Base-by-base conservation (phyloP, 371 early-diverging fungal genomes). In the Haplosporangium sp. region DNA sequence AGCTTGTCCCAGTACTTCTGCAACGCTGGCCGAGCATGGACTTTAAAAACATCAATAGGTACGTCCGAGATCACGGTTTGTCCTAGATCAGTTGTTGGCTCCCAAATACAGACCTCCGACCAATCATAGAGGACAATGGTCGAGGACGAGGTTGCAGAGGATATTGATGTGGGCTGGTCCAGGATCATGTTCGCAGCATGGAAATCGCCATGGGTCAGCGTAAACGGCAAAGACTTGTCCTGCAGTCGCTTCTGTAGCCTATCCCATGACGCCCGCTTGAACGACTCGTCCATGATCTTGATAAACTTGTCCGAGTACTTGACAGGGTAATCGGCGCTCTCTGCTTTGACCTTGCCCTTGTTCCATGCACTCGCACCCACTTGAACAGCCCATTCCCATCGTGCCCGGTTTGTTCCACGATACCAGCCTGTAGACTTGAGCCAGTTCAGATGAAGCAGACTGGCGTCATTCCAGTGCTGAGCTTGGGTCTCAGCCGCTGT, bases 11-110 rank as follows among this genome's bases (percentile, higher is more conserved):
- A 66, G 29, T 72, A 72, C 58, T 62, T 72, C n/a, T 41, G 21
- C 56, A 72, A 16, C 1, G 73, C 73, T 5, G 41, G 13, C 14
- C 62, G 66, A 11, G 66, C 73, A 29, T 72, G 73, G 13, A 55
- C 38, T 45, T 72, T 56, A 29, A 72, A 66, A 23, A 72, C 48
- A 6, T 56, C 47, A 14, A 61, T 51, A 7, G 65, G 40, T 8
- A 72, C 66, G 46, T 72, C 73, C 23, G 73, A 72, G 52, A 72
- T 72, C 23, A 72, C 47, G 8, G 73, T 72, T 56, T 72, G 73
- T 5, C 66, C 73, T 58, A 72, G 46, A 53, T 72, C 73, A 6
- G 73, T 65, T 8, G 73, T 72, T 14, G 73, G 73, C 36, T 72
- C 73, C 73, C 73, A 72, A 12, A 72, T 29, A 18, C 73, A 60